phyloP scores from a whole-genome alignment of 2,329 filamentous ascomycete genomes.

The Coniochaeta ligniaria region DNA sequence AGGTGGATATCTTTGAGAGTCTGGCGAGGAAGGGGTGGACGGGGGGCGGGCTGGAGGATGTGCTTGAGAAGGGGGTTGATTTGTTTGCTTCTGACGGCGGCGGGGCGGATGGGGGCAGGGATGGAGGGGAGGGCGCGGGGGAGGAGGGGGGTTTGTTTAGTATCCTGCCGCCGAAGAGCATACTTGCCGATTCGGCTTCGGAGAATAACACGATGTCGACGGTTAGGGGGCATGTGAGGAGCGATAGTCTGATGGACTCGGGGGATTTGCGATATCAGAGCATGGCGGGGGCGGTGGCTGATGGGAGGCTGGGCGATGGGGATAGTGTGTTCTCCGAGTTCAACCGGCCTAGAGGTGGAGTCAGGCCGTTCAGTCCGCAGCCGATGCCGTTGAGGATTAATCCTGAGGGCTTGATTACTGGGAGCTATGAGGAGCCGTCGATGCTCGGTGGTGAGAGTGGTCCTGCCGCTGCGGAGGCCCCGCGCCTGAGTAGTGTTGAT shows the following conservation, averaged over 20 bases:
- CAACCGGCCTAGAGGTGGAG: constrained; percentile 38
- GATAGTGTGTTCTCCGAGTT: constrained; percentile 50
- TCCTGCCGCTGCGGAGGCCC: neutral
- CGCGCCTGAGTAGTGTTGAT: neutral
- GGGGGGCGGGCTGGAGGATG: constrained; percentile 58
- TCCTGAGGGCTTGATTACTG: constrained; percentile 21
- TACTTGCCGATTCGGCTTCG: constrained; percentile 45
- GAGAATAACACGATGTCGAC: constrained; percentile 15
- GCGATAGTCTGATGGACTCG: constrained; percentile 45
- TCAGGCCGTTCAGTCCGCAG: constrained; percentile 54
- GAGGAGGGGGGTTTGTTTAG: constrained; percentile 51
- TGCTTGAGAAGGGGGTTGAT: constrained; percentile 57
- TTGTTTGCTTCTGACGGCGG: constrained; percentile 23
- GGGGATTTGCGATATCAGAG: constrained; percentile 40
- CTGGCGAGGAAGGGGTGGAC: constrained; percentile 61
- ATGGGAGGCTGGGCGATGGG: constrained; percentile 21
- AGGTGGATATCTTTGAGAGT: constrained; percentile 63
- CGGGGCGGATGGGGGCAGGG: constrained; percentile 19
- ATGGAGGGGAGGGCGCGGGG: constrained; percentile 23
- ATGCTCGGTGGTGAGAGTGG: neutral
- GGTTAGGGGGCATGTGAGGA: constrained; percentile 11
- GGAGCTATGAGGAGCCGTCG: constrained; percentile 8
- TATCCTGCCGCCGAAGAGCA: constrained; percentile 57
- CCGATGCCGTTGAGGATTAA: constrained; percentile 25
- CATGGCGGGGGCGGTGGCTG: constrained; percentile 36